phyloP scores from a whole-genome alignment of 2,329 filamentous ascomycete genomes.

The Xylaria sp. region DNA sequence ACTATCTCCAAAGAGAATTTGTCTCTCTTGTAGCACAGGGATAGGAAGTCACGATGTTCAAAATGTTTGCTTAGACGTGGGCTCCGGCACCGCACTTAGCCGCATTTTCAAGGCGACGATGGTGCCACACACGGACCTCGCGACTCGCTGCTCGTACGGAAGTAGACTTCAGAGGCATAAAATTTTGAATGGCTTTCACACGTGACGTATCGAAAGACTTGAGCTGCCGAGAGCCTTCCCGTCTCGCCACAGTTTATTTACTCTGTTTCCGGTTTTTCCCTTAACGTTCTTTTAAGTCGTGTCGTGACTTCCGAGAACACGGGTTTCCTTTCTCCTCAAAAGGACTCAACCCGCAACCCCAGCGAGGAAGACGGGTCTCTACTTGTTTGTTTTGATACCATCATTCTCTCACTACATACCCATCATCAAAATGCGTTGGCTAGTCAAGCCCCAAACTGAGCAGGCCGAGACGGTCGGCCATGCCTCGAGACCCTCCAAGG shows the following conservation, averaged over 20 bases:
- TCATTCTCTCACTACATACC: not conserved
- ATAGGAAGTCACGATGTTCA: not conserved
- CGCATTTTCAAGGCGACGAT: not conserved
- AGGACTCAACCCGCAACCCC: slow-evolving; percentile 3
- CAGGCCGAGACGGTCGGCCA: slow-evolving; percentile 34
- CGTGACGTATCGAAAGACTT: slow-evolving; percentile 13
- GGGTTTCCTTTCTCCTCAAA: not conserved
- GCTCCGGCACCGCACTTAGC: not conserved
- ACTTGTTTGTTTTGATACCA: not conserved
- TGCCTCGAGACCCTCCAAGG: slow-evolving; percentile 15
- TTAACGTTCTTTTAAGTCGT: slow-evolving; percentile 1
- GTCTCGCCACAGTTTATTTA: not conserved
- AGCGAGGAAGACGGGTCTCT: not conserved
- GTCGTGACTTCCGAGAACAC: not conserved
- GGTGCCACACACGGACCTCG: slow-evolving; percentile 1
- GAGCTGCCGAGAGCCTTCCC: not conserved
- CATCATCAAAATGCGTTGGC: slow-evolving; percentile 37
- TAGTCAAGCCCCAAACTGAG: slow-evolving; percentile 32
- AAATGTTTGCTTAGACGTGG: not conserved
- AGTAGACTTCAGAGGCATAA: not conserved
- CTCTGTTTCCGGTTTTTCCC: not conserved
- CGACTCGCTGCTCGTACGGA: slow-evolving; percentile 12
- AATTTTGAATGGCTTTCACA: not conserved
- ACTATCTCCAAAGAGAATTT: slow-evolving; percentile 2
- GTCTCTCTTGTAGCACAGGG: not conserved